Conservation (phyloP, 495 filamentous ascomycete species). For the Sordaria brevicollis region DNA sequence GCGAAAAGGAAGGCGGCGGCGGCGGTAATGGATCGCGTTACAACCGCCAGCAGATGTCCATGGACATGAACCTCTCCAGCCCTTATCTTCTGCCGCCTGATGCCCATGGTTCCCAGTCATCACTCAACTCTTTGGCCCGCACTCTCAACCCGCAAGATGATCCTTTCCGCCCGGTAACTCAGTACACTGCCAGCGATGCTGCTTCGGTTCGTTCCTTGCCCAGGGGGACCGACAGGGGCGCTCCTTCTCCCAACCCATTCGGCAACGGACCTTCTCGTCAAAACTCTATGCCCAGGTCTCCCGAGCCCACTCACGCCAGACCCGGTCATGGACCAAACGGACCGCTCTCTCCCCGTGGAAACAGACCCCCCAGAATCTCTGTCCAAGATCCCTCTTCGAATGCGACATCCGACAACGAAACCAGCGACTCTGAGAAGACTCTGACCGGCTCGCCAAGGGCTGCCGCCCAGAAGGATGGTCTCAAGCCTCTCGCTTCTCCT, state of each 20-base stretch:
- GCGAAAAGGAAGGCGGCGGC: slow-evolving; percentile 34
- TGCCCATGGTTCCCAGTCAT: slow-evolving; percentile 69
- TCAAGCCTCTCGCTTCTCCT: slow-evolving; percentile 15
- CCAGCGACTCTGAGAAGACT: neutral
- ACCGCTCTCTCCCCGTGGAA: neutral
- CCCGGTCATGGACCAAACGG: neutral
- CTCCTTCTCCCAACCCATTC: neutral
- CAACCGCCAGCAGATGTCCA: slow-evolving; percentile 67
- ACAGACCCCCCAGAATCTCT: neutral
- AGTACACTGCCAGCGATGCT: slow-evolving; percentile 47
- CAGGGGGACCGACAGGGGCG: slow-evolving; percentile 42
- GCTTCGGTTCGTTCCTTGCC: slow-evolving; percentile 48
- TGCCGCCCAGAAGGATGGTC: slow-evolving; percentile 17
- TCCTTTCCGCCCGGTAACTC: slow-evolving; percentile 67
- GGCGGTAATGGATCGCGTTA: slow-evolving; percentile 32
- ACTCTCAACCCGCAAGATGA: slow-evolving; percentile 61
- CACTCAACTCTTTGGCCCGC: slow-evolving; percentile 72
- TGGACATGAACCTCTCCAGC: slow-evolving; percentile 69
- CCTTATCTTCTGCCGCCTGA: slow-evolving; percentile 87
- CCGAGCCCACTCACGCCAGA: neutral
- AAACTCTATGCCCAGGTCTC: neutral
- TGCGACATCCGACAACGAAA: neutral
- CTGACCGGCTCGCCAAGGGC: neutral
- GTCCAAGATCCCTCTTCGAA: neutral
- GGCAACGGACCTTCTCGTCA: neutral